Conservation (phyloP, 2,329 filamentous ascomycete genomes). For the Scolecobasidium constrictum region DNA sequence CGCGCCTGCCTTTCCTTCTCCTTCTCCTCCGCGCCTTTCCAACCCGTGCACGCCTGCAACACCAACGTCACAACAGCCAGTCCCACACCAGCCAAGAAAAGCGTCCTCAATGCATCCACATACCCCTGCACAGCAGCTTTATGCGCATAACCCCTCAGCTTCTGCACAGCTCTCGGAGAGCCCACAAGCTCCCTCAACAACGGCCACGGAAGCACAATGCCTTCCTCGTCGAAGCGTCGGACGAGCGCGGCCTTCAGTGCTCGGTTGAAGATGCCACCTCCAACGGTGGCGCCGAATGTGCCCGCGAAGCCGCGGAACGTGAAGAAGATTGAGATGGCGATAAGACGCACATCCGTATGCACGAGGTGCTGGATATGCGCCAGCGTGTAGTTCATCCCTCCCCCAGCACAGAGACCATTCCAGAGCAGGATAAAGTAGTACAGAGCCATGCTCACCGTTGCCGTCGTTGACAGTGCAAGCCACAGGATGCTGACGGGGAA, state of each 20-base stretch:
- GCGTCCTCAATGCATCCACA: constrained; percentile 38
- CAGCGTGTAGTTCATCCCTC: constrained; percentile 68
- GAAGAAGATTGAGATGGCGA: constrained; percentile 63
- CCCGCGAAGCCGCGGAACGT: constrained; percentile 77
- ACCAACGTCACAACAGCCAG: constrained; percentile 38
- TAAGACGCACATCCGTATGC: constrained; percentile 54
- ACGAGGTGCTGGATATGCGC: constrained; percentile 70
- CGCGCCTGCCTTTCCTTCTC: constrained; percentile 5
- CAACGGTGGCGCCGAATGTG: constrained; percentile 69
- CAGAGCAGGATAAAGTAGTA: constrained; percentile 19
- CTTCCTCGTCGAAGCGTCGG: constrained; percentile 42
- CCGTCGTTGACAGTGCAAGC: constrained; percentile 38
- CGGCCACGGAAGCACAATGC: constrained; percentile 25
- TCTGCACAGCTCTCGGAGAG: constrained; percentile 44
- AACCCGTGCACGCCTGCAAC: constrained; percentile 49
- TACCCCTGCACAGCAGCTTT: constrained; percentile 44
- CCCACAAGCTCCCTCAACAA: constrained; percentile 47
- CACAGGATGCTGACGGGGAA: constrained; percentile 51
- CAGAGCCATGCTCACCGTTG: constrained; percentile 5
- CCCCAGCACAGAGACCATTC: constrained; percentile 64
- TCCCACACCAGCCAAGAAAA: constrained; percentile 42
- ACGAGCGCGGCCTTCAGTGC: constrained; percentile 45
- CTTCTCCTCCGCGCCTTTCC: constrained; percentile 27
- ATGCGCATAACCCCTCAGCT: constrained; percentile 37
- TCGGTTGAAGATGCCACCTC: constrained; percentile 63